These are phyloP conservation scores for Aspergillus puulaauensis DNA, from an alignment of 2,329 filamentous ascomycete species.

Conservation along the genomic window DNA sequence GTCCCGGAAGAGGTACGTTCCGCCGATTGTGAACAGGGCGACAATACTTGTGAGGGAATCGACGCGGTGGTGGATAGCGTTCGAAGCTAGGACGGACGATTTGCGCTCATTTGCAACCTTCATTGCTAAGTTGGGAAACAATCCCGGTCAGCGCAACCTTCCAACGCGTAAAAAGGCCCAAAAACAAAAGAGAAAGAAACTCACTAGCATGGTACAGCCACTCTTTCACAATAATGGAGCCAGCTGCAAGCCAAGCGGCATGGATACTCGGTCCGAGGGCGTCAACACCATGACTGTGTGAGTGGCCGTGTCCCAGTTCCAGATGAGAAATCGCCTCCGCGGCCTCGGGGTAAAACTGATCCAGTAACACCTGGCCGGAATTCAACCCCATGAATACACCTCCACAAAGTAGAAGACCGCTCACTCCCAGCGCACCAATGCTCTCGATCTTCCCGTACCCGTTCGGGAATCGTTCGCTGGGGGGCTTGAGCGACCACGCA, in stretches of 20 bases:
- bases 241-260: slow-evolving; percentile 89
- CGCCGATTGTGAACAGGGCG: slow-evolving; percentile 82
- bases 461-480: slow-evolving; percentile 78
- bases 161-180: too few species aligned
- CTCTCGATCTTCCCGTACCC: slow-evolving; percentile 99
- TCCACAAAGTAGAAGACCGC: slow-evolving; percentile 82
- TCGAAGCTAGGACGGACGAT: slow-evolving; percentile 92
- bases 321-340: slow-evolving; percentile 49
- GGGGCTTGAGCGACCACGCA: slow-evolving; percentile 84
- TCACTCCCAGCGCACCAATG: slow-evolving; percentile 88
- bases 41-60: slow-evolving; percentile 95
- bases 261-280: slow-evolving; percentile 78
- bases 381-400: slow-evolving; percentile 90
- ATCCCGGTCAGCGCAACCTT: background rate
- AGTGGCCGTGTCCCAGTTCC: slow-evolving; percentile 56
- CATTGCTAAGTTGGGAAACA: slow-evolving; percentile 64
- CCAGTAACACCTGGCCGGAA: slow-evolving; percentile 67
- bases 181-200: slow-evolving; percentile 37
- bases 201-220: slow-evolving; percentile 95
- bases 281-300: slow-evolving; percentile 52
- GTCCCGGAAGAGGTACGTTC: slow-evolving; percentile 80
- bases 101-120: slow-evolving; percentile 93
- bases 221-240: slow-evolving; percentile 89
- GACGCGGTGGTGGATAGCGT: slow-evolving; percentile 93
- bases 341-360: slow-evolving; percentile 69